Conservation (phyloP, 2,329 filamentous ascomycete species). For the Phyllosticta citribraziliensis region DNA sequence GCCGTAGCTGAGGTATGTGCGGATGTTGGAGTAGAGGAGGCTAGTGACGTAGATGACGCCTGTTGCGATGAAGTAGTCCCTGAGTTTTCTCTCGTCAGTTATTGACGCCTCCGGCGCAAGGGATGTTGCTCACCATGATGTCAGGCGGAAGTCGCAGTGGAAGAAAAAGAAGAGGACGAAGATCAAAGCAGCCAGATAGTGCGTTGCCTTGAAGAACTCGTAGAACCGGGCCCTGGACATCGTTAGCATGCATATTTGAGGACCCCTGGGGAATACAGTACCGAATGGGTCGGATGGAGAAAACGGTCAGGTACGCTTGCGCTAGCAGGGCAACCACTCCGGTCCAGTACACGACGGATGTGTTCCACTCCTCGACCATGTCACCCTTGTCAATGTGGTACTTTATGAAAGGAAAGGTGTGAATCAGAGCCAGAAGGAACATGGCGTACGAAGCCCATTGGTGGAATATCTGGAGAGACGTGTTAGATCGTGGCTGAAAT, state of each 20-base stretch:
- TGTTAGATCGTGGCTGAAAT: background rate
- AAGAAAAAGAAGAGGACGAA: constrained; percentile 53
- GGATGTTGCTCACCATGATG: constrained; percentile 37
- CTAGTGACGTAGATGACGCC: constrained; percentile 42
- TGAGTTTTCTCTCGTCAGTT: constrained; percentile 14
- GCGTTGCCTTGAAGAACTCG: constrained; percentile 52
- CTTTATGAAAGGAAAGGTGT: constrained; percentile 52
- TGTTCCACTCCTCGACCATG: constrained; percentile 38
- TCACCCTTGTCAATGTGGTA: constrained; percentile 40
- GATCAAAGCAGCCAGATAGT: constrained; percentile 42
- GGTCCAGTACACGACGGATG: constrained; percentile 43
- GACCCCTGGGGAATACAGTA: constrained; percentile 15
- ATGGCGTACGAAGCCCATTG: constrained; percentile 34
- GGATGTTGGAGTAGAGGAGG: constrained; percentile 36
- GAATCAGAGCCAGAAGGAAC: constrained; percentile 46
- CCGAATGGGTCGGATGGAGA: constrained; percentile 43
- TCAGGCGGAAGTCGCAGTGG: constrained; percentile 47
- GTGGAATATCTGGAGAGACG: constrained; percentile 16
- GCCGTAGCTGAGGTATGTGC: constrained; percentile 44
- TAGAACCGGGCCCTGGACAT: constrained; percentile 43
- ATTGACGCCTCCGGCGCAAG: background rate
- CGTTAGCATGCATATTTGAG: background rate
- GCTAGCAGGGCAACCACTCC: constrained; percentile 45
- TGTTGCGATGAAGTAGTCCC: constrained; percentile 53
- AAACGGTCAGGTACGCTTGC: constrained; percentile 47